phyloP scores from a whole-genome alignment of 2,329 filamentous ascomycete species.

The Fusarium paranaense region DNA sequence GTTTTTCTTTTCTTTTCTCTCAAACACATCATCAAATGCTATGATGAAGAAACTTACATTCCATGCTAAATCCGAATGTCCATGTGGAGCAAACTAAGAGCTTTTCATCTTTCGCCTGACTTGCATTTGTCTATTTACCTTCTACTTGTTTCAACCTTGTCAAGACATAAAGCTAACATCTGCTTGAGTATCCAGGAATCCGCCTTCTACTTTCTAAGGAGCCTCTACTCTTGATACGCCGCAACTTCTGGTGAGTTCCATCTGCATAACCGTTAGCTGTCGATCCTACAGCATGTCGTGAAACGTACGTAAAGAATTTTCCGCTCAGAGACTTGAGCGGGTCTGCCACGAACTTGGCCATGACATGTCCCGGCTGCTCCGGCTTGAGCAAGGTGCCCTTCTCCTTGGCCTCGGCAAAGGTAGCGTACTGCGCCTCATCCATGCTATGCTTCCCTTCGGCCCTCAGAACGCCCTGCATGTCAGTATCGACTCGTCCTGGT shows the following conservation, averaged over 20 bases:
- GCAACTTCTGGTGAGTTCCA: slow-evolving; percentile 61
- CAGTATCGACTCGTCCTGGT: slow-evolving; percentile 87
- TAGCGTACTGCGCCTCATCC: slow-evolving; percentile 68
- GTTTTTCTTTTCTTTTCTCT: slow-evolving; percentile 30
- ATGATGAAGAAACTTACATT: slow-evolving; percentile 78
- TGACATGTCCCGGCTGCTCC: slow-evolving; percentile 86
- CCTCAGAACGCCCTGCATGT: slow-evolving; percentile 88
- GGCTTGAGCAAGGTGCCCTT: slow-evolving; percentile 80
- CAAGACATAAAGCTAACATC: slow-evolving; percentile 38
- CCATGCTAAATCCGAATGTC: slow-evolving; percentile 80
- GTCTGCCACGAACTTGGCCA: slow-evolving; percentile 79
- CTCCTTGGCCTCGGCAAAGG: slow-evolving; percentile 77
- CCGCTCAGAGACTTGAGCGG: slow-evolving; percentile 78
- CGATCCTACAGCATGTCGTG: background rate
- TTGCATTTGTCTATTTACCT: slow-evolving; percentile 46
- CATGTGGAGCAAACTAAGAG: slow-evolving; percentile 76
- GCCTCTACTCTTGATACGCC: slow-evolving; percentile 59
- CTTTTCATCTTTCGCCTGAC: slow-evolving; percentile 91
- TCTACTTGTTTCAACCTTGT: slow-evolving; percentile 24
- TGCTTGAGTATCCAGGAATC: slow-evolving; percentile 36
- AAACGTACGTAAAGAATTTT: slow-evolving; percentile 75
- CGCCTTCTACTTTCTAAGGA: background rate
- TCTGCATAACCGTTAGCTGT: slow-evolving; percentile 43
- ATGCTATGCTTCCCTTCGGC: slow-evolving; percentile 66
- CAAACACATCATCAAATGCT: slow-evolving; percentile 39